Percentiles rank a stretch among this genome's conserved stretches.
Evolutionary conservation across 2,329 filamentous ascomycete genomes (phyloP).

Genomic region (Pseudogymnoascus sp.): DNA sequence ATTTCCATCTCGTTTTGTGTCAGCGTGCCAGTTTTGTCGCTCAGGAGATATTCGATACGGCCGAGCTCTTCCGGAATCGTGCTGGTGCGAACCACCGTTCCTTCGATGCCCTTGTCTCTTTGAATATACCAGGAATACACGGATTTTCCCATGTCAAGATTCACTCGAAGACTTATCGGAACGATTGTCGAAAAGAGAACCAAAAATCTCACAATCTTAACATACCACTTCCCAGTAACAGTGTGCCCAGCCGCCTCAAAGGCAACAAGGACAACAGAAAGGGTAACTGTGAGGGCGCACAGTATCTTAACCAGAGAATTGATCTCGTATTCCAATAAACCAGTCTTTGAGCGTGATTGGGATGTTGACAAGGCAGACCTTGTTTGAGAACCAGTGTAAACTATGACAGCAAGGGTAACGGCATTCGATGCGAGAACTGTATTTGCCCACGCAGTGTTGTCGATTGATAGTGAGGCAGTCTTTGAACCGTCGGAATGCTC

Average conservation of each 20-base stretch:
- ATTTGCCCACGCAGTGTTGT: constrained; percentile 98
- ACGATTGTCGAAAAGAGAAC: constrained; percentile 99
- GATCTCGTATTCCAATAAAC: constrained; percentile 89
- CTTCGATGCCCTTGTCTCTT: constrained; percentile 79
- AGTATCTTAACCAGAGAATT: constrained; percentile 96
- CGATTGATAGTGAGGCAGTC: constrained; percentile 75
- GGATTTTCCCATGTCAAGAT: constrained; percentile 93
- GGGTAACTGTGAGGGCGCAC: constrained; percentile 74
- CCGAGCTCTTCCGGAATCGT: constrained; percentile 96
- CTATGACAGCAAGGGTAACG: constrained; percentile 76
- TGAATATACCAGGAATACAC: constrained; percentile 96
- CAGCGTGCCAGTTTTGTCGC: constrained; percentile 95
- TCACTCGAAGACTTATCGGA: constrained; percentile 91
- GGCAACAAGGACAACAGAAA: constrained; percentile 84
- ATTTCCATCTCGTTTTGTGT: constrained; percentile 99
- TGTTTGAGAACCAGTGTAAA: constrained; percentile 93
- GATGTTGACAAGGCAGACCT: constrained; percentile 89
- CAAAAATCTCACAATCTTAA: constrained; percentile 95
- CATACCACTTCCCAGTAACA: constrained; percentile 71
- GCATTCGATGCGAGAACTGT: constrained; percentile 93
- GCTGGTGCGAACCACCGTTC: constrained; percentile 88
- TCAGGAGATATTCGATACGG: constrained; percentile 90
- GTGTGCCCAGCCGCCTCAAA: constrained; percentile 71
- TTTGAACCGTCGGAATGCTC: constrained; percentile 32
- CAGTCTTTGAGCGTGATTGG: constrained; percentile 86